These are phyloP conservation scores for Aaosphaeria pasadenensis DNA, from an alignment of 2,329 filamentous ascomycete genomes.

Conservation along the genomic window DNA sequence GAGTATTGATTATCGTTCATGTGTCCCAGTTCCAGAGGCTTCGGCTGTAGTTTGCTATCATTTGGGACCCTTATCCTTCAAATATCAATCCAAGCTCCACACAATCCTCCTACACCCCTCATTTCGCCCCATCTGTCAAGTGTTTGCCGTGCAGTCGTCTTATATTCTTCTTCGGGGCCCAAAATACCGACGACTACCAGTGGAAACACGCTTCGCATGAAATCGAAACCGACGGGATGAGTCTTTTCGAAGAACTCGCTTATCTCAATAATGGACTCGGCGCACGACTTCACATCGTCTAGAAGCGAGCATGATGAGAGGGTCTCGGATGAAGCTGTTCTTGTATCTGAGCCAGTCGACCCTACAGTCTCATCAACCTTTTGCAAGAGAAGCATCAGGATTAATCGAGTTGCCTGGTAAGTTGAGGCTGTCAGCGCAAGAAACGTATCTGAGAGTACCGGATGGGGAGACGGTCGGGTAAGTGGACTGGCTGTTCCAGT, in stretches of 20 bases:
- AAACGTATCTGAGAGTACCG: conserved; percentile 18
- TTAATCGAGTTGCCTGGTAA: conserved; percentile 16
- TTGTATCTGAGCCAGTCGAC: neutral
- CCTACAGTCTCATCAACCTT: conserved; percentile 5
- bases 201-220: conserved; percentile 22
- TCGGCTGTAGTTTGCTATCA: neutral
- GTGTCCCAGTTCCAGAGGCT: neutral
- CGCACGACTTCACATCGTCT: neutral
- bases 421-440: conserved; percentile 19
- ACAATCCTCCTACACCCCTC: conserved; percentile 12
- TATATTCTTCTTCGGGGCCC: conserved; percentile 14
- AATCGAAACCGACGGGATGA: conserved; percentile 21
- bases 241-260: conserved; percentile 15
- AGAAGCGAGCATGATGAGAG: neutral
- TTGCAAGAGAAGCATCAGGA: conserved; percentile 14
- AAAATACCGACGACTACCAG: conserved; percentile 19
- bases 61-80: neutral
- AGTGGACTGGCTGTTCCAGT: conserved; percentile 2
- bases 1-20: neutral
- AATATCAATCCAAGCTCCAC: conserved; percentile 9
- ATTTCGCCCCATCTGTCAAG: conserved; percentile 21
- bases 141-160: conserved; percentile 13
- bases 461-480: neutral
- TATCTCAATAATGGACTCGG: conserved; percentile 12
- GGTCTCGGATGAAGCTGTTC: neutral